Base-by-base conservation (phyloP, 2,329 filamentous ascomycete species). In the Ustulina deusta region DNA sequence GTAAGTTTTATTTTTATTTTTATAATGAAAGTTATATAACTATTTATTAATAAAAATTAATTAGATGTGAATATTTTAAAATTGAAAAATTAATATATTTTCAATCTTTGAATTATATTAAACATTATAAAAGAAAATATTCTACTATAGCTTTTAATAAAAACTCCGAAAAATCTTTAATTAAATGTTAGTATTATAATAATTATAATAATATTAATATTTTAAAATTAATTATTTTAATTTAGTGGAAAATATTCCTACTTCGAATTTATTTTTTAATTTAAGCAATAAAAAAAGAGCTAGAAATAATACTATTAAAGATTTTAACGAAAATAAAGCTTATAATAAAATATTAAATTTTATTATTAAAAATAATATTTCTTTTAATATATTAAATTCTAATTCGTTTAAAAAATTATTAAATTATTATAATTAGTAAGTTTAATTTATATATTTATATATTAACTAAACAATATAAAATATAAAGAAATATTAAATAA, bases 51-150 rank as follows among this genome's bases (percentile, higher is more conserved):
- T n/a, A n/a, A n/a, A n/a, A n/a, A n/a, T n/a, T n/a, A n/a, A n/a
- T n/a, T n/a, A n/a, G n/a, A n/a, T n/a, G n/a, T n/a, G n/a, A n/a
- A n/a, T n/a, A n/a, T n/a, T n/a, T n/a, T n/a, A n/a, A n/a, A n/a
- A n/a, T n/a, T n/a, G n/a, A n/a, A n/a, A n/a, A n/a, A n/a, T n/a
- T n/a, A n/a, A n/a, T n/a, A n/a, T n/a, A n/a, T 7, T 57, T 57
- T 57, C n/a, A 57, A 46, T 44, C 20, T 57, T 57, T 46, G 2
- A 49, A 49, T 15, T 49, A 15, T 49, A 15, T 29, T 27, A 49
- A 49, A 49, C 20, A 49, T 49, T 49, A 57, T 57, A 20, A 57
- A 57, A 5, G 6, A 25, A 57, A 57, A 57, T 22, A 44, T 42
- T 17, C 17, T 25, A n/a, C 3, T 40, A 56, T 56, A 42, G 34